Percentiles rank a stretch among this genome's conserved stretches.
Conservation (phyloP, 768 basidiomycete genomes). For the Boletellus emodensis region DNA sequence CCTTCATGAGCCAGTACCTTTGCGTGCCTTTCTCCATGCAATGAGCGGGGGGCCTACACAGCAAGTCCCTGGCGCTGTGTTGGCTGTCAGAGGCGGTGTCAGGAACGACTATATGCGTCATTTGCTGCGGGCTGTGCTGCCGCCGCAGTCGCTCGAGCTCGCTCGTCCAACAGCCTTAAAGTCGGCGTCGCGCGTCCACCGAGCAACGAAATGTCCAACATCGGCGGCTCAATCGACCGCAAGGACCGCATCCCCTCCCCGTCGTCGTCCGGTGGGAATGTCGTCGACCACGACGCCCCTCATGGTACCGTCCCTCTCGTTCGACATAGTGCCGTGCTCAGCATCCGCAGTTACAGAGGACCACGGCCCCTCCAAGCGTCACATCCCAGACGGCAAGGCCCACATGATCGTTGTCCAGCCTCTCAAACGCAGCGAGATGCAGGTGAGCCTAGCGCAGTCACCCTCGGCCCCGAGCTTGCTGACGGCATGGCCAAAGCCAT, state of each 20-base stretch:
- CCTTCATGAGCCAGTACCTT: slow-evolving; percentile 73
- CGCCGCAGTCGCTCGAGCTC: not conserved
- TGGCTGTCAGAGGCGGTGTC: too few species aligned
- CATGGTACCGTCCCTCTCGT: slow-evolving; percentile 43
- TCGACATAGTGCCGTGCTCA: slow-evolving; percentile 6
- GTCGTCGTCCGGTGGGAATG: slow-evolving; percentile 47
- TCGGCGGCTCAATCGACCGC: slow-evolving; percentile 34
- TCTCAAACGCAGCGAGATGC: slow-evolving; percentile 81
- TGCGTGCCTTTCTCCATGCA: slow-evolving; percentile 7
- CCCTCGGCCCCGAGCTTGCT: not conserved
- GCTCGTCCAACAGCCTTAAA: slow-evolving; percentile 3
- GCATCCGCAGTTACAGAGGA: slow-evolving; percentile 62
- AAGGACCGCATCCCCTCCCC: slow-evolving; percentile 51
- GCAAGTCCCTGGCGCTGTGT: too few species aligned
- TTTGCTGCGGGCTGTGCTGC: not conserved
- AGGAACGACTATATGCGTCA: too few species aligned
- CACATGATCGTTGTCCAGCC: slow-evolving; percentile 80
- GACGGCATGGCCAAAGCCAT: slow-evolving; percentile 51
- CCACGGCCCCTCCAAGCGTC: slow-evolving; percentile 32
- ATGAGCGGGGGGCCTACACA: not conserved
- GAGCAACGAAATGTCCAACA: slow-evolving; percentile 22
- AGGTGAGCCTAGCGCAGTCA: slow-evolving; percentile 43
- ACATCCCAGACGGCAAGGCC: slow-evolving; percentile 21
- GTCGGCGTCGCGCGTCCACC: slow-evolving; percentile 1
- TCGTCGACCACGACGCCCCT: slow-evolving; percentile 69